phyloP scores from a whole-genome alignment of 2,329 filamentous ascomycete genomes.

The Aspergillus ochraceus region DNA sequence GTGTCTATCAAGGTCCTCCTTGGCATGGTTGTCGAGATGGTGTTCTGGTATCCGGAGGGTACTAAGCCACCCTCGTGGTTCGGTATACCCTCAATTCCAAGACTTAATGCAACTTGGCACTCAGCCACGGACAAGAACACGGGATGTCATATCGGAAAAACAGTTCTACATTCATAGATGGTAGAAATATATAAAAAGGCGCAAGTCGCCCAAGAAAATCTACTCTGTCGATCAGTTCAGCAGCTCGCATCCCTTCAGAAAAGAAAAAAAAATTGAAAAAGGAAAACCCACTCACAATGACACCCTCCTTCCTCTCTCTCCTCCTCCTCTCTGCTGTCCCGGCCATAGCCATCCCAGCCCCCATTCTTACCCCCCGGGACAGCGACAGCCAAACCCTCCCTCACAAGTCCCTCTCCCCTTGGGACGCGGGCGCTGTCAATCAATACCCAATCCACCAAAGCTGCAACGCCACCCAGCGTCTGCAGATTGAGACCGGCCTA shows the following conservation, averaged over 20 bases:
- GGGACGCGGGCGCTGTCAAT: conserved; percentile 39
- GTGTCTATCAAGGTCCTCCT: conserved; percentile 1
- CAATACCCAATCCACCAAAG: conserved; percentile 60
- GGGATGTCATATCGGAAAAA: neutral
- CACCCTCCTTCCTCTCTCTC: conserved; percentile 8
- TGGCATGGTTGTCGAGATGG: neutral
- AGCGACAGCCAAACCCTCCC: conserved; percentile 1
- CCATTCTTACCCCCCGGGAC: neutral
- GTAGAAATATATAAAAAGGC: neutral
- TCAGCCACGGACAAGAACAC: neutral
- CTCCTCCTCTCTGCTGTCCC: conserved; percentile 10
- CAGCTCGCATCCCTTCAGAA: neutral
- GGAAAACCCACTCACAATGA: neutral
- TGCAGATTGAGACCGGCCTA: conserved; percentile 58
- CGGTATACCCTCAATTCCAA: neutral
- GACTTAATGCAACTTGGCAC: neutral
- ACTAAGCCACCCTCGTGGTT: neutral
- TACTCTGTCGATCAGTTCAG: neutral
- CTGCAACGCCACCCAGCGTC: conserved; percentile 63
- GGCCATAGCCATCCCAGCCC: conserved; percentile 11
- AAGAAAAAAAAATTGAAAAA: neutral
- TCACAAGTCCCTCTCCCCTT: conserved; percentile 18
- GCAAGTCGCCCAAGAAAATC: neutral
- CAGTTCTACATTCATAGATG: neutral
- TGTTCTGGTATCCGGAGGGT: neutral